These are phyloP conservation scores for Scedosporium dehoogii DNA, from an alignment of 2,329 filamentous ascomycete genomes.

Conservation along the genomic window DNA sequence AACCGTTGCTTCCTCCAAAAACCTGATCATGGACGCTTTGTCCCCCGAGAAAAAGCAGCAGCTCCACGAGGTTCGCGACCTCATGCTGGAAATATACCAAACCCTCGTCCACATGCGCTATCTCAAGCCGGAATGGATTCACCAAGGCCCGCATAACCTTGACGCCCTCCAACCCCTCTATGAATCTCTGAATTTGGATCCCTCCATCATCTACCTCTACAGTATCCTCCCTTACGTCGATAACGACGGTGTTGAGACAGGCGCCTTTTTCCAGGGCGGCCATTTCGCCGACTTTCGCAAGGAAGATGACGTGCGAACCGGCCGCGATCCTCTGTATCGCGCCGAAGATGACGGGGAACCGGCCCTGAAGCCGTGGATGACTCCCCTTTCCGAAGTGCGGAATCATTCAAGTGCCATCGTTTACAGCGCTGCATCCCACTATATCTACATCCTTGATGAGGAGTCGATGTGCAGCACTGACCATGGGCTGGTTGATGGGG, in stretches of 20 bases:
- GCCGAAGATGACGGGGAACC: not conserved
- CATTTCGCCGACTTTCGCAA: not conserved
- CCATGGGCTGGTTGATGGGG: not conserved
- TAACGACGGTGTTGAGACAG: constrained; percentile 10
- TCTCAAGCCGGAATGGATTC: constrained; percentile 13
- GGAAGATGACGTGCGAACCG: not conserved
- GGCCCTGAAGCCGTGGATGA: not conserved
- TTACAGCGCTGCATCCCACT: constrained; percentile 16
- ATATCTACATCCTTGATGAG: constrained; percentile 14
- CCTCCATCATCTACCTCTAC: constrained; percentile 16
- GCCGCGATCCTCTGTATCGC: not conserved
- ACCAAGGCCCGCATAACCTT: constrained; percentile 14
- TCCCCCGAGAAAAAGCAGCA: not conserved
- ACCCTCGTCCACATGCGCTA: constrained; percentile 18
- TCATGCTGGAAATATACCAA: constrained; percentile 17
- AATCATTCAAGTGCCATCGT: constrained; percentile 16
- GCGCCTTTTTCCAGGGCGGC: constrained; percentile 12
- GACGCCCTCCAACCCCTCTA: constrained; percentile 10
- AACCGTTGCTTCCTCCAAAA: too few relatives aligned
- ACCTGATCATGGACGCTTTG: not conserved
- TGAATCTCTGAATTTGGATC: constrained; percentile 10
- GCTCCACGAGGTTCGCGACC: not conserved
- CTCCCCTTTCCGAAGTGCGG: constrained; percentile 12
- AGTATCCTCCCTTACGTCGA: constrained; percentile 16
- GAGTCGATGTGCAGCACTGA: constrained; percentile 7